These are phyloP conservation scores for Nicotiana undulata DNA, from an alignment of 257 asterid genomes.

Conservation along the genomic window DNA sequence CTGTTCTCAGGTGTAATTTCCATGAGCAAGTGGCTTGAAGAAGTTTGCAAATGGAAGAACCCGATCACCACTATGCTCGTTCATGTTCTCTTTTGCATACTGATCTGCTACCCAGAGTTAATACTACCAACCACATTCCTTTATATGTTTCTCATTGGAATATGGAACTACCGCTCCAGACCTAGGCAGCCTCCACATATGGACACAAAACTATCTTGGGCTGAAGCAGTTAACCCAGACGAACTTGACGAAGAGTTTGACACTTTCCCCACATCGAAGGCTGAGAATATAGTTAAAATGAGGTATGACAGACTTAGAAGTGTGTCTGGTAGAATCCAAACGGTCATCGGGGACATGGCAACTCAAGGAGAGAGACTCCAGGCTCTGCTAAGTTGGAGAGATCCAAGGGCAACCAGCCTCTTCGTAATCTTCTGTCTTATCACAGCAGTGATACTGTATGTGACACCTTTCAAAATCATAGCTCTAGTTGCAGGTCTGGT, in stretches of 20 bases:
- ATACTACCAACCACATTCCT: constrained; percentile 51
- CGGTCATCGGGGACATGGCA: constrained; percentile 36
- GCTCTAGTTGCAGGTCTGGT: constrained; percentile 20
- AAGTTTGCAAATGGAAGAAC: constrained; percentile 50
- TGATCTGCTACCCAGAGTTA: constrained; percentile 49
- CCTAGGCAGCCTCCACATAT: constrained; percentile 61
- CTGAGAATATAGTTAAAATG: constrained; percentile 24
- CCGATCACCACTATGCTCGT: constrained; percentile 44
- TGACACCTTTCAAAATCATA: constrained; percentile 27
- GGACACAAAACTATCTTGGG: constrained; percentile 58
- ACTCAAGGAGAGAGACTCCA: constrained; percentile 42
- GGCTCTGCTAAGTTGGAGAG: constrained; percentile 39
- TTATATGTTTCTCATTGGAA: constrained; percentile 47
- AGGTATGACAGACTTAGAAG: constrained; percentile 46
- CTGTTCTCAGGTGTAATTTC: constrained; percentile 39
- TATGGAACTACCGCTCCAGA: constrained; percentile 45
- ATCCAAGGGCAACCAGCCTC: constrained; percentile 38
- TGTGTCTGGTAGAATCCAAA: constrained; percentile 33
- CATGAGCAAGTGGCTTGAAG: constrained; percentile 42
- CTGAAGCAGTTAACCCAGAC: constrained; percentile 48
- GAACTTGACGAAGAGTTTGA: constrained; percentile 73
- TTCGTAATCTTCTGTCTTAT: constrained; percentile 30
- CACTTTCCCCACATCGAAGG: constrained; percentile 44
- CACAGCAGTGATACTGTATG: constrained; percentile 27
- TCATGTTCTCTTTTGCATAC: constrained; percentile 44